Evolutionary conservation across 139 green algal species (phyloP).

Genomic region (Nannochloris sp.): DNA sequence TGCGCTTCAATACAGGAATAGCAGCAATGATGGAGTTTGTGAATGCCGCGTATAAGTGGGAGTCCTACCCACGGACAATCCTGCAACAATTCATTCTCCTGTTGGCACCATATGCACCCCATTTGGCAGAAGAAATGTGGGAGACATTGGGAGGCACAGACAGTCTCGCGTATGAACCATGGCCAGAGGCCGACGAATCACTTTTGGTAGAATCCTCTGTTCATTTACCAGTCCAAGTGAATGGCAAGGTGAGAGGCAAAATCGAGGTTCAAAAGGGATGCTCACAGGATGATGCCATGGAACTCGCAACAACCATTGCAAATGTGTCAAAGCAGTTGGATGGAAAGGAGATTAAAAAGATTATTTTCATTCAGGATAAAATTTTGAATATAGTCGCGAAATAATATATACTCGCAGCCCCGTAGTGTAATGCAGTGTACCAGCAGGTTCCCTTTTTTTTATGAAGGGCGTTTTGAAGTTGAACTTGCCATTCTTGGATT

Average conservation of each 20-base stretch:
- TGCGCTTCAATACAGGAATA: constrained; percentile 98
- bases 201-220: constrained; percentile 75
- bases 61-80: constrained; percentile 34
- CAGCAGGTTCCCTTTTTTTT: no score
- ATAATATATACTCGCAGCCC: no score
- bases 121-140: constrained; percentile 91
- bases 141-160: constrained; percentile 40
- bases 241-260: constrained; percentile 84
- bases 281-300: constrained; percentile 62
- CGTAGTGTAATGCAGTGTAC: no score
- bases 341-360: constrained; percentile 82
- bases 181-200: constrained; percentile 60
- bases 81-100: constrained; percentile 83
- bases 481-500: no score
- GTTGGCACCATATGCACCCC: constrained; percentile 89
- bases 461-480: no score
- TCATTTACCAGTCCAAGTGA: constrained; percentile 81
- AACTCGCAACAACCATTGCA: constrained; percentile 31
- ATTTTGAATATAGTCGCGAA: constrained; percentile 90
- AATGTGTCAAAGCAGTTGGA: constrained; percentile 54
- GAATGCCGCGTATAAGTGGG: constrained; percentile 85
- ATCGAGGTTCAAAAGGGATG: constrained; percentile 58
- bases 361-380: constrained; percentile 84
- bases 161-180: constrained; percentile 71
- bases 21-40: constrained; percentile 99